Evolutionary conservation across 1,284 basidiomycete genomes (phyloP).

Genomic region (Pseudozyma pruni): DNA sequence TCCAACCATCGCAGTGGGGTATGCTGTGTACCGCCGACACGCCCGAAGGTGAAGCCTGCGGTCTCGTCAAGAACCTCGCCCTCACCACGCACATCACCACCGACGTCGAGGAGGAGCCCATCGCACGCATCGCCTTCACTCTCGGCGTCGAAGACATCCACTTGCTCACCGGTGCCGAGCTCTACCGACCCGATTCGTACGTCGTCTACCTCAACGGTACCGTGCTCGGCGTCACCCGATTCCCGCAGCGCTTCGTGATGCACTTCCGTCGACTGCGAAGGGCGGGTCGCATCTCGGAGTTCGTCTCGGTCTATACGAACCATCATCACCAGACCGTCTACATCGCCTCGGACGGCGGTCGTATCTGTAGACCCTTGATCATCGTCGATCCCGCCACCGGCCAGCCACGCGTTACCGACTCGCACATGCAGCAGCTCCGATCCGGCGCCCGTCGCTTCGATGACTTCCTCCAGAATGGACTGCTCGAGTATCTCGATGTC

Average conservation of each 20-base stretch:
- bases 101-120: conserved; percentile 95
- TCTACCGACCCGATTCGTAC: conserved; percentile 88
- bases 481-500: conserved; percentile 99
- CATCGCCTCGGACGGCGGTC: conserved; percentile 95
- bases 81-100: conserved; percentile 99
- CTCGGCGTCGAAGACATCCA: conserved; percentile 97
- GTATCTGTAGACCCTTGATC: conserved; percentile 97
- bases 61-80: conserved; percentile 97
- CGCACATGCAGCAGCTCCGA: conserved; percentile 85
- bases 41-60: conserved; percentile 99
- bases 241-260: conserved; percentile 84
- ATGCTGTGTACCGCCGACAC: conserved; percentile 99
- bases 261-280: conserved; percentile 92
- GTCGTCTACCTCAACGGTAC: conserved; percentile 97
- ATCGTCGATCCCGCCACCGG: conserved; percentile 83
- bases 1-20: conserved; percentile 99
- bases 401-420: conserved; percentile 79
- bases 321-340: conserved; percentile 94
- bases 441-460: conserved; percentile 85
- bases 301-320: conserved; percentile 96
- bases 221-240: conserved; percentile 90
- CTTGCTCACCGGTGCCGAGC: conserved; percentile 91
- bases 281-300: conserved; percentile 91
- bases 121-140: conserved; percentile 88
- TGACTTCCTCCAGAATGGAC: conserved; percentile 90